Conservation (phyloP, 257 asterid genomes). For the Solanum habrochaites region DNA sequence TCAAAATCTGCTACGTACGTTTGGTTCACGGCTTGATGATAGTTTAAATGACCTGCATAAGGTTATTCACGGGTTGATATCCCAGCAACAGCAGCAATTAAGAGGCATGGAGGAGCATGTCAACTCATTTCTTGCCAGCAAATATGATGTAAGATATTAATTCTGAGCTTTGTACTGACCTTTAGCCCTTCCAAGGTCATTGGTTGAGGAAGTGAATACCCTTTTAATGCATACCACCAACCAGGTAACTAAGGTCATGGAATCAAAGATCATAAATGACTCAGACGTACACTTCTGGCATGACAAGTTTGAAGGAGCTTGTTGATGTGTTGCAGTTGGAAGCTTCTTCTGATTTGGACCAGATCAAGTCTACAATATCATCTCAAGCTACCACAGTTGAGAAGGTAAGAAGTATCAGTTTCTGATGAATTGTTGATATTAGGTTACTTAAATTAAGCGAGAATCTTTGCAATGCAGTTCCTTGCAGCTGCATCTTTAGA, state of each 20-base stretch:
- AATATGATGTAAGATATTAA: conserved; percentile 40
- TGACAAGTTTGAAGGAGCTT: conserved; percentile 30
- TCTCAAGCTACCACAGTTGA: conserved; percentile 39
- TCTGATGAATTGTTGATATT: background rate
- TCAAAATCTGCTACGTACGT: conserved; percentile 39
- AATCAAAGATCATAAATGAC: conserved; percentile 46
- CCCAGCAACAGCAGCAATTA: conserved; percentile 62
- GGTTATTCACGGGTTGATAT: conserved; percentile 37
- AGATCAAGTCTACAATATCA: conserved; percentile 36
- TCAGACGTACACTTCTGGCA: conserved; percentile 39
- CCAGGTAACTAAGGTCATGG: conserved; percentile 53
- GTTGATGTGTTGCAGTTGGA: conserved; percentile 31
- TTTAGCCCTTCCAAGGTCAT: background rate
- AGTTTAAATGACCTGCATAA: conserved; percentile 59
- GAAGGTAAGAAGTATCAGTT: conserved; percentile 29
- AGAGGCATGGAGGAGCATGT: conserved; percentile 36
- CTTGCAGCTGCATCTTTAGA: conserved; percentile 37
- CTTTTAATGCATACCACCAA: background rate
- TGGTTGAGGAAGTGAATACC: background rate
- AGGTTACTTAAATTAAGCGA: background rate
- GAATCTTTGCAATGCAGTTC: conserved; percentile 26
- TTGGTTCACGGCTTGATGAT: conserved; percentile 51
- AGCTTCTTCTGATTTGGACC: conserved; percentile 48
- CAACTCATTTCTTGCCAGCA: conserved; percentile 44
- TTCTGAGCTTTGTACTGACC: background rate